Evolutionary conservation across 768 basidiomycete species (phyloP).

Genomic region (Cyathus striatus): DNA sequence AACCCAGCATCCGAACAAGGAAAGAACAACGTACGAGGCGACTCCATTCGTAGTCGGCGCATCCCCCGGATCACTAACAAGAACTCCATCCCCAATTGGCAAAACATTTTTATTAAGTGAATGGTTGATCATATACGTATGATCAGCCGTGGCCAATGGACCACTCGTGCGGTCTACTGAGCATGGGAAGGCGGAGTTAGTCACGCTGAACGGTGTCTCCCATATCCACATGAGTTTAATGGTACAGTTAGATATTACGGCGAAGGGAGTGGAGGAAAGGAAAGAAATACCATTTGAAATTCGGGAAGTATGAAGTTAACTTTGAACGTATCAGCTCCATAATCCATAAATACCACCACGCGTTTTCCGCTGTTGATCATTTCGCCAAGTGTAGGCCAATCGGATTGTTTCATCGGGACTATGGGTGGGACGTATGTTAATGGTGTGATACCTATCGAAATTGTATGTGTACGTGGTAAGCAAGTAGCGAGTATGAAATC

Average conservation of each 20-base stretch:
- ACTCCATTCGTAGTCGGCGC: conserved; percentile 33
- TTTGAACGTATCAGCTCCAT: conserved; percentile 31
- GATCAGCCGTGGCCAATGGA: conserved; percentile 40
- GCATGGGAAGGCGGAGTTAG: conserved; percentile 48
- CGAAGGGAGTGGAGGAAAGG: too few species aligned
- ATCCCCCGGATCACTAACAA: conserved; percentile 31
- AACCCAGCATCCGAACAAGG: not conserved
- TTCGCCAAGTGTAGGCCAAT: conserved; percentile 65
- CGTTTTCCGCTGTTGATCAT: conserved; percentile 56
- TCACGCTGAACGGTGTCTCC: conserved; percentile 52
- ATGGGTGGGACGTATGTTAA: conserved; percentile 48
- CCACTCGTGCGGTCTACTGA: conserved; percentile 45
- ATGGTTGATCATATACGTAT: conserved; percentile 59
- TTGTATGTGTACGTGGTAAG: conserved; percentile 8
- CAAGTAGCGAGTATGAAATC: too few species aligned
- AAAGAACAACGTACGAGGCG: conserved; percentile 23
- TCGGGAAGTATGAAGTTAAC: conserved; percentile 53
- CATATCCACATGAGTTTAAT: conserved; percentile 32
- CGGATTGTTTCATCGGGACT: conserved; percentile 31
- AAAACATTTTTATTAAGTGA: conserved; percentile 43
- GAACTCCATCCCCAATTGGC: conserved; percentile 27
- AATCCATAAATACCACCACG: conserved; percentile 60
- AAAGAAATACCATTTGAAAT: conserved; percentile 41
- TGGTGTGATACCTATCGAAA: conserved; percentile 34
- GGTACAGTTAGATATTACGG: not conserved